Evolutionary conservation across 805 yeast genomes (phyloP).

Genomic region (Zygoascus ofunaensis): DNA sequence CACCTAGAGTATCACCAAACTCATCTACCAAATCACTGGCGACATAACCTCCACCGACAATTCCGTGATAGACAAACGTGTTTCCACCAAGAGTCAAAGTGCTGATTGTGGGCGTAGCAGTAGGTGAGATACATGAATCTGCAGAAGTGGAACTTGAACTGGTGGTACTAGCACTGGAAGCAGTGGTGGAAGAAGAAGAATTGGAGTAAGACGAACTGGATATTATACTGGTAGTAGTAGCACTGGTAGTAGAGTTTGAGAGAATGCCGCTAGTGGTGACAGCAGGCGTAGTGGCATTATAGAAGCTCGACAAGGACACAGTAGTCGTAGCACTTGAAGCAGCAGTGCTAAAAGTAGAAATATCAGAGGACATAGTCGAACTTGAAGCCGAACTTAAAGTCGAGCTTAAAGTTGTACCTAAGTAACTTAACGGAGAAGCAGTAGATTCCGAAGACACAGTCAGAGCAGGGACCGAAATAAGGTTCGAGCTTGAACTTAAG

Average conservation of each 20-base stretch:
- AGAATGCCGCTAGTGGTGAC: neutral
- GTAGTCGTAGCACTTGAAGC: neutral
- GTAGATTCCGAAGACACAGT: neutral
- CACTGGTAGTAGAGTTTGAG: neutral
- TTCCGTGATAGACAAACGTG: constrained; percentile 11
- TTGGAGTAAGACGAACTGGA: neutral
- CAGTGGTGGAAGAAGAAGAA: neutral
- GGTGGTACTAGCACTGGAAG: neutral
- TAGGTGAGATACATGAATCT: neutral
- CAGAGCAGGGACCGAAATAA: neutral
- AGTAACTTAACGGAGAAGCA: neutral
- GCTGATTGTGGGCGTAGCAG: neutral
- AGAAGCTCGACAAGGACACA: neutral
- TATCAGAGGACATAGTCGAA: neutral
- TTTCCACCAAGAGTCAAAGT: constrained; percentile 3
- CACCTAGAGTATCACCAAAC: constrained; percentile 15
- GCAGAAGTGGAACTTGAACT: neutral
- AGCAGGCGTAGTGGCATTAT: neutral
- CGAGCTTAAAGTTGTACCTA: neutral
- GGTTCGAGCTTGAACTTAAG: too few relatives aligned
- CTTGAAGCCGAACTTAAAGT: neutral
- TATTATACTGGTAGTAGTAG: neutral
- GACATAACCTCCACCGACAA: constrained; percentile 14
- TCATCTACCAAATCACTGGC: constrained; percentile 11
- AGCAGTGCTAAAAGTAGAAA: neutral